Conservation (phyloP, 805 yeast genomes). For the Clavispora santaluciae region DNA sequence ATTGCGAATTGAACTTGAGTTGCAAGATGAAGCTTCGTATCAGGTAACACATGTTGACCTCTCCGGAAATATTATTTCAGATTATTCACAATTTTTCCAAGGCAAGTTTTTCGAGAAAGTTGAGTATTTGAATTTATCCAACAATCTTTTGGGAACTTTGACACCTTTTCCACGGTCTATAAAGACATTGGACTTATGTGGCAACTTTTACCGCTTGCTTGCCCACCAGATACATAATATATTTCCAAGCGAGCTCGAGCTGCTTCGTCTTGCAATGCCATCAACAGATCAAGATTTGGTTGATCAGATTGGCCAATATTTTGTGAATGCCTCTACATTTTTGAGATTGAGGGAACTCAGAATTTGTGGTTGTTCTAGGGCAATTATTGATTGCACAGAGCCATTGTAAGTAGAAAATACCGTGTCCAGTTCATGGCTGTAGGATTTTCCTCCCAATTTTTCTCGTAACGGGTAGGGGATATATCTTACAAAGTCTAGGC, state of each 20-base stretch:
- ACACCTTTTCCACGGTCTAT: slow-evolving; percentile 12
- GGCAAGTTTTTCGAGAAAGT: slow-evolving; percentile 11
- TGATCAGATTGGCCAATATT: neutral
- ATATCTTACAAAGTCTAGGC: too few relatives aligned
- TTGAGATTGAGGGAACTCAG: neutral
- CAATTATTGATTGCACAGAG: too few relatives aligned
- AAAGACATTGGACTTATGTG: slow-evolving; percentile 16
- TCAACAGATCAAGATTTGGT: neutral
- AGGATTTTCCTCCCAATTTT: too few relatives aligned
- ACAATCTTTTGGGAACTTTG: slow-evolving; percentile 18
- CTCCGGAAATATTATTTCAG: slow-evolving; percentile 22
- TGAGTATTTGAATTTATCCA: slow-evolving; percentile 19
- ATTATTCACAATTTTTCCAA: slow-evolving; percentile 5
- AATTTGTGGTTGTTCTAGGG: neutral
- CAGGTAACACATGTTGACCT: slow-evolving; percentile 16
- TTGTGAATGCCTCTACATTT: neutral
- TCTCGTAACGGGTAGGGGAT: too few relatives aligned
- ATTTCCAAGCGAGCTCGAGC: neutral
- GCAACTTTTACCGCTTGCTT: slow-evolving; percentile 15
- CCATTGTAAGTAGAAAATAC: too few relatives aligned
- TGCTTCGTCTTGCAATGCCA: neutral
- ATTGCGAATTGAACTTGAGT: slow-evolving; percentile 5
- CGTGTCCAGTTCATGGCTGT: too few relatives aligned
- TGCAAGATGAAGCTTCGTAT: neutral
- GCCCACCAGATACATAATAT: neutral